Base-by-base conservation (phyloP, 169 alveolate genomes). In the Condylostoma magnum region DNA sequence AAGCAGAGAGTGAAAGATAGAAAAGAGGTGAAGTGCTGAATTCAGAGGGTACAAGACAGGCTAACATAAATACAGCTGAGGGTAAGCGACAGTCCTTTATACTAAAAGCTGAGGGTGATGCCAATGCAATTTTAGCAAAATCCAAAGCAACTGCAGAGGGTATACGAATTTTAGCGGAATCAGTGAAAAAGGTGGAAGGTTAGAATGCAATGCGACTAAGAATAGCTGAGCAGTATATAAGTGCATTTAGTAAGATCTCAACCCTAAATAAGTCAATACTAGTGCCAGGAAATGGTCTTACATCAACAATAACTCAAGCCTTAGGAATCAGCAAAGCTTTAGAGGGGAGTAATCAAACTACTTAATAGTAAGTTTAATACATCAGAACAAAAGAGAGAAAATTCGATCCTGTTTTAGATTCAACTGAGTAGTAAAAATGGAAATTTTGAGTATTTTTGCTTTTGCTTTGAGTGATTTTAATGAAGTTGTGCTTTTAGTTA, bases 1-100 rank as follows among this genome's bases (percentile, higher is more conserved):
- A 84, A 90, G 98, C 98, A 38, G 98, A 96, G 74, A 97, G 98
- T 20, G 99, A 96, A 82, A 77, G 98, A 37, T 79, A 85, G 53
- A 96, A 96, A 80, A 68, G 99, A 54, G 98, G 98, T 0, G 94
- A 91, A 22, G 95, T 96, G 33, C 76, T 95, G 54, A 89, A 88
- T 60, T 89, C 97, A 73, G 98, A 96, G 79, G 99, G 98, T 43
- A 96, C 90, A 74, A 83, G 92, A 67, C 94, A 91, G 60, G 86
- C 97, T 69, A 92, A 90, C 58, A 94, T 96, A 50, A 96, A 96
- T 80, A 69, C 91, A 44, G 98, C 98, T 20, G 90, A 90, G 75
- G 98, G 97, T n/a, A 81, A 88, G 56, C 89, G 93, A 72, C 89
- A 77, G 55, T 72, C 95, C 22, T 82, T 86, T 12, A 92, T 94